Base-by-base conservation (phyloP, 441 rosid species). In the Oxalis stricta region DNA sequence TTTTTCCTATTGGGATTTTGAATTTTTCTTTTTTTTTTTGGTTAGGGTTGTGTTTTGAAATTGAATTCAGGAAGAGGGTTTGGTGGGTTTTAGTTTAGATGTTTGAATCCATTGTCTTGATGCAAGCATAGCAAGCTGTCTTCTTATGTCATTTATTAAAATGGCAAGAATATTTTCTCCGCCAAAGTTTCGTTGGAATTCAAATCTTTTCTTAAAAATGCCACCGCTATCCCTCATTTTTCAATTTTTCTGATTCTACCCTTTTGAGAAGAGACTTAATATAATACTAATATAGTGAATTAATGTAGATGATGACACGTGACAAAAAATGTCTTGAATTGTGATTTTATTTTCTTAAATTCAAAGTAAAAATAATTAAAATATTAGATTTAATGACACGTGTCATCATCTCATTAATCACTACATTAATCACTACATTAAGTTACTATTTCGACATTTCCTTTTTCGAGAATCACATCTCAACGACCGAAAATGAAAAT, bases 141-240 rank as follows among this genome's bases (percentile, higher is more conserved):
- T 18, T 2, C 9, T 31, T 47, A 16, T 5, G 4, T 14, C 19
- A 53, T n/a, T 0, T 8, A 17, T 29, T 5, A 5, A 20, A 26
- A n/a, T 10, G 31, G 32, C 8, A 9, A 24, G 28, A 8, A 4
- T 24, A 24, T 24, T 26, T 26, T 26, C 7, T 26, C n/a, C 7
- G 7, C 24, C 22, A 26, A 44, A 43, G 47, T 52, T 53, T 20
- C 63, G 37, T 61, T 44, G 24, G 45, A 73, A 59, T 79, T 71
- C 73, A 73, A 76, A 73, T 66, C 65, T 63, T 64, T 59, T 40
- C 33, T 16, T 0, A 37, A n/a, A n/a, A 71, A 70, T 79, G 10
- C 72, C 81, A 57, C 84, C 81, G 71, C 87, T 71, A 38, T 65
- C 75, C 79, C 58, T 60, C 59, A 28, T 24, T 0, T 15, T 18